A percentile compares a stretch with the other conserved stretches of the same genome.
Evolutionary conservation across 2,329 filamentous ascomycete species (phyloP).

Genomic region (Cercospora sp.): DNA sequence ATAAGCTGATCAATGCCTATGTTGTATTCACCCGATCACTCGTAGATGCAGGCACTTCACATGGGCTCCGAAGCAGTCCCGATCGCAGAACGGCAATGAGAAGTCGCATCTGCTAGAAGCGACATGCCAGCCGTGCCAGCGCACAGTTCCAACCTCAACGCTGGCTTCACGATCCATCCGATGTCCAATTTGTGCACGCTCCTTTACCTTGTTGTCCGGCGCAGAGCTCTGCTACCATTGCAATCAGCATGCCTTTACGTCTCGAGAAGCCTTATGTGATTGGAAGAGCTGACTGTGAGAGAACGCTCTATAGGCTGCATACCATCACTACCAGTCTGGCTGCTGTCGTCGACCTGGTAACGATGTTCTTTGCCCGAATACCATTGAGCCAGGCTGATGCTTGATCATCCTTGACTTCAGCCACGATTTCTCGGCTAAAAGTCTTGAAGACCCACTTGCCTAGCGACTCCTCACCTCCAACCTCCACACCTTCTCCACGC

Average conservation of each 20-base stretch:
- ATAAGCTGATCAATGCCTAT: background rate
- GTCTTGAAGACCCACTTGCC: background rate
- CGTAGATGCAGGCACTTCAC: background rate
- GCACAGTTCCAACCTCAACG: background rate
- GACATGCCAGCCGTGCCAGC: background rate
- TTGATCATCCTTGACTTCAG: constrained; percentile 9
- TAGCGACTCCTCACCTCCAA: background rate
- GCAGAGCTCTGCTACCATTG: background rate
- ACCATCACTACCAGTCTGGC: background rate
- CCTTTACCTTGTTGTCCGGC: background rate
- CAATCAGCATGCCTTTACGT: background rate
- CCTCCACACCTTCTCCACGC: background rate
- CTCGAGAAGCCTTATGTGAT: background rate
- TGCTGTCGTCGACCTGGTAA: background rate
- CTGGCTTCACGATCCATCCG: background rate
- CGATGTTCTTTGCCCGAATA: background rate
- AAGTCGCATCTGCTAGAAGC: background rate
- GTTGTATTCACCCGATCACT: background rate
- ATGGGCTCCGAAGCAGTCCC: background rate
- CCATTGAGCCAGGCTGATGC: background rate
- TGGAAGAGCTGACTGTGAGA: background rate
- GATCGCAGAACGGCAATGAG: background rate
- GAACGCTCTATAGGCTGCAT: background rate
- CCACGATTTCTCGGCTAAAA: constrained; percentile 5
- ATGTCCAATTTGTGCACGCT: background rate